Base-by-base conservation (phyloP, 495 filamentous ascomycete species). In the Penicillium chermesinum region DNA sequence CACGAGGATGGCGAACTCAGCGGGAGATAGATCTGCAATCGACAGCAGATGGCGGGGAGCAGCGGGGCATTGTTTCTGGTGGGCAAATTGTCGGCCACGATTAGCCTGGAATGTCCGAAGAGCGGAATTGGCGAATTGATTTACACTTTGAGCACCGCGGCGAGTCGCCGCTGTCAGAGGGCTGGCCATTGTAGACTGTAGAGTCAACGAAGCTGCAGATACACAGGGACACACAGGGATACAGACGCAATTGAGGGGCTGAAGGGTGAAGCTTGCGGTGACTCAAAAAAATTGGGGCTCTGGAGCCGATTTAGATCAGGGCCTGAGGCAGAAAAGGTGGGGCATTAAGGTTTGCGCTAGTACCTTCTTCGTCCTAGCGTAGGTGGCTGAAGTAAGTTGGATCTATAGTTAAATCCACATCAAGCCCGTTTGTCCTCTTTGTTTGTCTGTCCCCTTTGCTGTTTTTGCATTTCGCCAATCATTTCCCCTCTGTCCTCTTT, bases 11-110 rank as follows among this genome's bases (percentile, higher is more conserved):
- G 81, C 80, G 58, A 98, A 81, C 64, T 97, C 93, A 9, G 78
- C 57, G 15, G 86, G 74, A 2, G 83, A 84, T 46, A 97, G 78
- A 60, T 98, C 91, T 36, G 82, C 82, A 58, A 95, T 93, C 36
- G 89, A 91, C 57, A 96, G 82, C 18, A 98, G 77, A 75, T 96
- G 93, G 21, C 88, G 83, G 39, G 85, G 87, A 15, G 25, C 25
- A 5, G 25, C 10, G 25, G 4, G 2, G 22, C 61, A 62, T 35
- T 53, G 47, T 50, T 59, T 61, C 54, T 65, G 62, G 39, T 66
- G 62, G 49, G 62, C 63, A 61, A 69, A 70, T 53, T 55, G 67
- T 54, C 66, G 65, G 37, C 67, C 48, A 53, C 59, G 51, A 60
- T 62, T 62, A 62, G 54, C 58, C 48, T 61, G 61, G 47, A 63